Evolutionary conservation across 805 yeast genomes (phyloP).

Genomic region (Scheffersomyces spartinae): DNA sequence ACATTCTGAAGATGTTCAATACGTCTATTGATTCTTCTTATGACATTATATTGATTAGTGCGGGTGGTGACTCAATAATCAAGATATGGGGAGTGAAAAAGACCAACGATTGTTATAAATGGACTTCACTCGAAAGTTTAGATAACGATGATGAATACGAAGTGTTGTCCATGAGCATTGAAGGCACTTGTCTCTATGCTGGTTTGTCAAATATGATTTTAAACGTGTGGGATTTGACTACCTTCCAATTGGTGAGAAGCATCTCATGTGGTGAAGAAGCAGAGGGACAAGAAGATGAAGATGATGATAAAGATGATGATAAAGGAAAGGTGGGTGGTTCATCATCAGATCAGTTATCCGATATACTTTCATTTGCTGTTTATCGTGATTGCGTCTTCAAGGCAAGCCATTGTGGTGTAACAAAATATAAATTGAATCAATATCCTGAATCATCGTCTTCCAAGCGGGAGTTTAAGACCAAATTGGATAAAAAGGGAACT

Average conservation of each 20-base stretch:
- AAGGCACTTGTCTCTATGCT: conserved; percentile 65
- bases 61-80: conserved; percentile 89
- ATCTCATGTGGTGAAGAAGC: conserved; percentile 19
- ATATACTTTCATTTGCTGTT: conserved; percentile 51
- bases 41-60: conserved; percentile 22
- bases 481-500: no score
- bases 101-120: not conserved
- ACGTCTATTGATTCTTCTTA: no score
- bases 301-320: no score
- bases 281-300: conserved; percentile 8
- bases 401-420: conserved; percentile 42
- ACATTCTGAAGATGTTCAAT: no score
- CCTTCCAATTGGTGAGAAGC: conserved; percentile 54
- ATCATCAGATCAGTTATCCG: conserved; percentile 28
- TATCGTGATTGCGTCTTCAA: conserved; percentile 49
- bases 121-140: conserved; percentile 18
- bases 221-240: conserved; percentile 80
- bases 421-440: conserved; percentile 42
- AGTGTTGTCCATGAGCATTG: conserved; percentile 58
- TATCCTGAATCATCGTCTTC: no score
- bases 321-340: no score
- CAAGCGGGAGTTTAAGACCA: not conserved
- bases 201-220: conserved; percentile 68
- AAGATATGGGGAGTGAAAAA: conserved; percentile 57
- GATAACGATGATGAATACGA: conserved; percentile 59